Conservation (phyloP, 1,139 yeast genomes). For the Taphrina confusa region DNA sequence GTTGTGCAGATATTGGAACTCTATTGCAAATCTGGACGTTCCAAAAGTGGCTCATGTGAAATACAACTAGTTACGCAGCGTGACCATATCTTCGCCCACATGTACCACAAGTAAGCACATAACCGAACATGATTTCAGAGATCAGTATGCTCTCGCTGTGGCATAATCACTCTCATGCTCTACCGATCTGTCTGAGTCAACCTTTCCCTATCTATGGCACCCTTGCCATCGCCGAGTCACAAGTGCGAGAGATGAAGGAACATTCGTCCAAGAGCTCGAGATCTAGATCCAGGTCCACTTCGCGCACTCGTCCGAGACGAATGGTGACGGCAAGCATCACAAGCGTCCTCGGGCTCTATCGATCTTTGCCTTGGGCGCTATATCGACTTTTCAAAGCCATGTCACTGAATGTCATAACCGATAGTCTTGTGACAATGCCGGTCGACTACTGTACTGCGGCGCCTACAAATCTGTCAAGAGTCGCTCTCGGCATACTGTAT, state of each 20-base stretch:
- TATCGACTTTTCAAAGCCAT: not conserved
- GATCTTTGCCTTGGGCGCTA: not conserved
- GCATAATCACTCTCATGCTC: not conserved
- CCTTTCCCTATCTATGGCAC: constrained; percentile 12
- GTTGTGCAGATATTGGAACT: too few species aligned
- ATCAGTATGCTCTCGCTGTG: not conserved
- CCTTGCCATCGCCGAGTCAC: constrained; percentile 18
- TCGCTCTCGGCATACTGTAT: not conserved
- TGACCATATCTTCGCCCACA: too few species aligned
- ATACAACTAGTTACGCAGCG: too few species aligned
- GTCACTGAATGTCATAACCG: not conserved
- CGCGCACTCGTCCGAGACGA: not conserved
- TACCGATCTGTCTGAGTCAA: not conserved
- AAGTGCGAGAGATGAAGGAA: not conserved
- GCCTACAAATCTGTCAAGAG: not conserved
- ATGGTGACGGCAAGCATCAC: not conserved
- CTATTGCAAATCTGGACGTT: too few species aligned
- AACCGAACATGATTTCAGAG: constrained; percentile 6
- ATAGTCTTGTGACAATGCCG: not conserved
- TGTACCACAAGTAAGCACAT: too few species aligned
- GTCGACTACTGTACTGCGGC: not conserved
- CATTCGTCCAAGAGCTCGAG: not conserved
- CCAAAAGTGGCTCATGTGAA: too few species aligned
- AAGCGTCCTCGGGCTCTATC: not conserved
- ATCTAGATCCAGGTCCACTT: constrained; percentile 1